Percentiles rank a stretch among this genome's conserved stretches.
Evolutionary conservation across 768 basidiomycete genomes (phyloP).

Genomic region (Serendipita indica): DNA sequence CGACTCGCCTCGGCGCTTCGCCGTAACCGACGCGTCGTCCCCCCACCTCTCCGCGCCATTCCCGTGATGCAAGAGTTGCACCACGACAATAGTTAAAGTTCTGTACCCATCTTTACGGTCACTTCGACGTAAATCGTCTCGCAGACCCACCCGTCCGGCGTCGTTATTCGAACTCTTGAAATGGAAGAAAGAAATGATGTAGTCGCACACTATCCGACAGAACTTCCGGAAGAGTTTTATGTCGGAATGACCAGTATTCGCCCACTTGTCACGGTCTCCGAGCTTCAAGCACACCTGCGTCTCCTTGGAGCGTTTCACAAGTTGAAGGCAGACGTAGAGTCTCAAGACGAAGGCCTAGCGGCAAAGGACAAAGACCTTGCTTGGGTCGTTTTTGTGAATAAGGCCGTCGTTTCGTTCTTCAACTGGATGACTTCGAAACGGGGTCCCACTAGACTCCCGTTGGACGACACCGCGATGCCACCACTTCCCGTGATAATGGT

Average conservation of each 20-base stretch:
- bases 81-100: too few relatives aligned
- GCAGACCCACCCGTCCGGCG: too few relatives aligned
- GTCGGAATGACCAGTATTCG: background rate
- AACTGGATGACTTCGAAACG: background rate
- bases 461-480: background rate
- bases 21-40: too few relatives aligned
- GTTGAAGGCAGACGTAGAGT: background rate
- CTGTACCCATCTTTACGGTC: too few relatives aligned
- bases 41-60: too few relatives aligned
- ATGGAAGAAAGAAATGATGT: too few relatives aligned
- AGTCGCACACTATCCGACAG: background rate
- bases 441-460: background rate
- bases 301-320: constrained; percentile 2
- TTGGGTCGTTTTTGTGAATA: constrained; percentile 5
- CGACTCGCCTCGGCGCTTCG: too few relatives aligned
- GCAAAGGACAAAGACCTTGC: background rate
- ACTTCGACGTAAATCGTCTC: too few relatives aligned
- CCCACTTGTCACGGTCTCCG: background rate
- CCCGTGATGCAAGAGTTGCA: too few relatives aligned
- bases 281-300: background rate
- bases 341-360: background rate
- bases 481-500: constrained; percentile 15
- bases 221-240: background rate
- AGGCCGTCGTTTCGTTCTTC: background rate
- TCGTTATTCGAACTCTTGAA: too few relatives aligned